phyloP scores from a whole-genome alignment of 2,329 filamentous ascomycete species.

The Neofusicoccum sp. region DNA sequence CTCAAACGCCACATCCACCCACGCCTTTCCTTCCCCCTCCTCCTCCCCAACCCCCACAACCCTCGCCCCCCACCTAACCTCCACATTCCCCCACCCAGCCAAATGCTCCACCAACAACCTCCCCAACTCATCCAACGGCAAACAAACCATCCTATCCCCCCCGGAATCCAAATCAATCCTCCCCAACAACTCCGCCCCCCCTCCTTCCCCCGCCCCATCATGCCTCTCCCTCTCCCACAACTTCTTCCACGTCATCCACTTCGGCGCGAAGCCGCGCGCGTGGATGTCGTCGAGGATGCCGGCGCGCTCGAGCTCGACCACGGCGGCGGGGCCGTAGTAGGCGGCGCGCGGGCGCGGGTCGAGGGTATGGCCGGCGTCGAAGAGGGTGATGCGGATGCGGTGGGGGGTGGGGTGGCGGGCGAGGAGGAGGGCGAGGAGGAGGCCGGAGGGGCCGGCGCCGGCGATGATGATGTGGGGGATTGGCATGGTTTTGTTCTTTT shows the following conservation, averaged over 20 bases:
- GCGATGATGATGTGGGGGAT: constrained; percentile 29
- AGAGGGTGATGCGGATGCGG: constrained; percentile 43
- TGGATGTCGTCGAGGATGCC: constrained; percentile 57
- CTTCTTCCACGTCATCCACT: constrained; percentile 18
- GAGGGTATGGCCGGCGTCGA: constrained; percentile 56
- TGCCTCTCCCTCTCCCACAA: constrained; percentile 20
- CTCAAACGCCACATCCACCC: constrained; percentile 29
- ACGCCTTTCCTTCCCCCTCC: constrained; percentile 25
- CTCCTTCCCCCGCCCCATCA: constrained; percentile 30
- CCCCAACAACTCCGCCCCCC: neutral
- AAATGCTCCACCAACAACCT: constrained; percentile 31
- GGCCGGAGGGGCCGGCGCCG: constrained; percentile 35
- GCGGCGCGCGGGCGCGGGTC: constrained; percentile 62
- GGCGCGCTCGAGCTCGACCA: constrained; percentile 58
- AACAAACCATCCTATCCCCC: constrained; percentile 30
- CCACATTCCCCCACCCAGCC: constrained; percentile 24
- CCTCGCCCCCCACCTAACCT: constrained; percentile 34
- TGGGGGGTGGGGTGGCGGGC: constrained; percentile 50
- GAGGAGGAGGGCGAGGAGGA: constrained; percentile 47
- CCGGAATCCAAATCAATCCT: constrained; percentile 27
- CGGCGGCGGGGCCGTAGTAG: constrained; percentile 59
- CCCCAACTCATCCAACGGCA: constrained; percentile 32
- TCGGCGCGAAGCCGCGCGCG: constrained; percentile 37
- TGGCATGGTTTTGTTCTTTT: neutral
- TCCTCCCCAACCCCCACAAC: constrained; percentile 31